phyloP scores from a whole-genome alignment of 169 alveolate species.

The Plasmodium relictum region DNA sequence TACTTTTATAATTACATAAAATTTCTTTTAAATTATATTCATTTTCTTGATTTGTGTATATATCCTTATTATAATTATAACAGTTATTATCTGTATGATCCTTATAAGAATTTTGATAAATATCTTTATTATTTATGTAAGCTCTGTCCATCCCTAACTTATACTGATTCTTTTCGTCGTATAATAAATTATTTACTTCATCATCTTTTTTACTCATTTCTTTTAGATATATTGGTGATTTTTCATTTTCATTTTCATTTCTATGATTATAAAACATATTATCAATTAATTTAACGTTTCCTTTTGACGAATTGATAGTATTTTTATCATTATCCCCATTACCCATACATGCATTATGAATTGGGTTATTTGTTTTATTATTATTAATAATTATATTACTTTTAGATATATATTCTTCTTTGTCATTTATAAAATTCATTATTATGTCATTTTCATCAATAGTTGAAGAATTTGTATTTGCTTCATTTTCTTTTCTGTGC shows the following conservation, averaged over 20 bases:
- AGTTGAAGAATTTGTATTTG: conserved; percentile 19
- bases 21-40: neutral
- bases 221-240: neutral
- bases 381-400: too few species aligned
- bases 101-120: neutral
- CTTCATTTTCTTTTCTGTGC: neutral
- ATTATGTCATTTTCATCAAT: conserved; percentile 34
- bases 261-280: conserved; percentile 7
- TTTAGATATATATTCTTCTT: neutral
- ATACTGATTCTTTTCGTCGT: neutral
- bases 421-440: conserved; percentile 25
- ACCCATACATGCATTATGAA: neutral
- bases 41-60: neutral
- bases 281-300: conserved; percentile 22
- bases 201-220: neutral
- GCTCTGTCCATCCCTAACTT: neutral
- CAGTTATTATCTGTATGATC: neutral
- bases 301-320: neutral
- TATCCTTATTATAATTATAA: neutral
- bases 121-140: neutral
- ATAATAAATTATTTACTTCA: neutral
- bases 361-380: neutral
- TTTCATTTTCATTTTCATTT: neutral
- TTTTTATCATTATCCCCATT: neutral
- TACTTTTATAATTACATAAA: neutral